Evolutionary conservation across 2,329 filamentous ascomycete species (phyloP).

Genomic region (Aspergillus sp.): DNA sequence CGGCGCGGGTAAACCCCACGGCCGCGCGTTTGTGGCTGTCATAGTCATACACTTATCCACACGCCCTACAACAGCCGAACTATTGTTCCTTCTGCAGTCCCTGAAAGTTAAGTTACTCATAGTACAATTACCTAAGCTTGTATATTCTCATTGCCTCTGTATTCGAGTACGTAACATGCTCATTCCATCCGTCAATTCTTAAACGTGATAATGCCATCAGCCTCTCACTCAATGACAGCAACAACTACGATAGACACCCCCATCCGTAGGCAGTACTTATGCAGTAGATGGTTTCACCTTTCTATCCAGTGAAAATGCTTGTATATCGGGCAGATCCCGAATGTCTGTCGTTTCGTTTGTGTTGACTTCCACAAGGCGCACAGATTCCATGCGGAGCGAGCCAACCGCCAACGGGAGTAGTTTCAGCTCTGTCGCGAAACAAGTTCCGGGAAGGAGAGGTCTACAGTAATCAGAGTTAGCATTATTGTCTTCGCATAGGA

Average conservation of each 20-base stretch:
- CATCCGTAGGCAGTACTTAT: neutral
- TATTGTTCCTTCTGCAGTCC: neutral
- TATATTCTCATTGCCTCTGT: neutral
- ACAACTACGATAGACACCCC: neutral
- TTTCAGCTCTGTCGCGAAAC: slow-evolving; percentile 56
- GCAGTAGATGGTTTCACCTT: slow-evolving; percentile 2
- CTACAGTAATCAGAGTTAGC: slow-evolving; percentile 30
- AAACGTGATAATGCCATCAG: neutral
- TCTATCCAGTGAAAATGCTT: slow-evolving; percentile 35
- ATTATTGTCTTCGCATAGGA: neutral
- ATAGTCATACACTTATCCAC: neutral
- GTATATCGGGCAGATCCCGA: slow-evolving; percentile 56
- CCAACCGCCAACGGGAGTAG: slow-evolving; percentile 54
- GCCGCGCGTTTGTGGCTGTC: neutral
- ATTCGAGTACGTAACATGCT: neutral
- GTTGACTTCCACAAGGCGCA: slow-evolving; percentile 56
- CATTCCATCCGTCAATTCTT: neutral
- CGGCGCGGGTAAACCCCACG: neutral
- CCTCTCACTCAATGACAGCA: neutral
- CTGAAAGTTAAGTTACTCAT: neutral
- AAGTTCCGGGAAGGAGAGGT: slow-evolving; percentile 54
- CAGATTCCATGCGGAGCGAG: slow-evolving; percentile 51
- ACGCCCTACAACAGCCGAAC: too few relatives aligned
- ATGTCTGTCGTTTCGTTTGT: slow-evolving; percentile 58
- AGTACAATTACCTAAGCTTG: neutral